Evolutionary conservation across 805 yeast species (phyloP).

Genomic region (Zygosaccharomyces bisporus): DNA sequence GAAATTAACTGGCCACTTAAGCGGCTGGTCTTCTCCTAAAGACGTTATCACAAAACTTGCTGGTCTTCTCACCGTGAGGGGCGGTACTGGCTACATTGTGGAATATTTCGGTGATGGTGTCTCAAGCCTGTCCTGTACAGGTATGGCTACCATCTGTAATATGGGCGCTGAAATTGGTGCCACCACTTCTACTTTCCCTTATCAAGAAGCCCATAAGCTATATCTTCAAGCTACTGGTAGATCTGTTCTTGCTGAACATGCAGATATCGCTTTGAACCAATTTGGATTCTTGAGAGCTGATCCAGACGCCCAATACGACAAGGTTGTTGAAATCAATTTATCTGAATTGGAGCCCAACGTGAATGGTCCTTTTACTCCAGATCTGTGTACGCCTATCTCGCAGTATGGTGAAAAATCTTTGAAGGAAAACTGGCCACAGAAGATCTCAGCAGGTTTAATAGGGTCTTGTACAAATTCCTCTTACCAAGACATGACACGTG

Average conservation of each 20-base stretch:
- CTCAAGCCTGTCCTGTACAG: constrained; percentile 83
- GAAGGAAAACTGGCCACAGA: constrained; percentile 79
- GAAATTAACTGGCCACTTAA: constrained; percentile 80
- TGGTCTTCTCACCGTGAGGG: constrained; percentile 89
- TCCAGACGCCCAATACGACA: constrained; percentile 84
- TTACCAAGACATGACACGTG: constrained; percentile 97
- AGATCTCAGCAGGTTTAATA: constrained; percentile 87
- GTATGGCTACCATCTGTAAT: constrained; percentile 99
- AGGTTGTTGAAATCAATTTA: constrained; percentile 86
- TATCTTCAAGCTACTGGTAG: constrained; percentile 84
- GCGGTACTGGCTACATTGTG: constrained; percentile 95
- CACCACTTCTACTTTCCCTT: constrained; percentile 96
- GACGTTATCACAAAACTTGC: constrained; percentile 93
- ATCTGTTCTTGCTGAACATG: constrained; percentile 76
- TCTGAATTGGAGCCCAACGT: constrained; percentile 87
- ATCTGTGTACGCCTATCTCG: constrained; percentile 89
- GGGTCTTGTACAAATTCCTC: constrained; percentile 99
- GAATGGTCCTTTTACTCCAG: constrained; percentile 98
- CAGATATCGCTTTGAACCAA: constrained; percentile 53
- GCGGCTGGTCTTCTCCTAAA: constrained; percentile 96
- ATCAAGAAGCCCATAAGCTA: constrained; percentile 71
- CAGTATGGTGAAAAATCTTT: constrained; percentile 68
- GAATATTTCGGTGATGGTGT: constrained; percentile 98
- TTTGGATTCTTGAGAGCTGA: constrained; percentile 75
- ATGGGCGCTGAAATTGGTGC: constrained; percentile 99